These are phyloP conservation scores for Castanea mollissima DNA, from an alignment of 306 rosid species.

Conservation along the genomic window DNA sequence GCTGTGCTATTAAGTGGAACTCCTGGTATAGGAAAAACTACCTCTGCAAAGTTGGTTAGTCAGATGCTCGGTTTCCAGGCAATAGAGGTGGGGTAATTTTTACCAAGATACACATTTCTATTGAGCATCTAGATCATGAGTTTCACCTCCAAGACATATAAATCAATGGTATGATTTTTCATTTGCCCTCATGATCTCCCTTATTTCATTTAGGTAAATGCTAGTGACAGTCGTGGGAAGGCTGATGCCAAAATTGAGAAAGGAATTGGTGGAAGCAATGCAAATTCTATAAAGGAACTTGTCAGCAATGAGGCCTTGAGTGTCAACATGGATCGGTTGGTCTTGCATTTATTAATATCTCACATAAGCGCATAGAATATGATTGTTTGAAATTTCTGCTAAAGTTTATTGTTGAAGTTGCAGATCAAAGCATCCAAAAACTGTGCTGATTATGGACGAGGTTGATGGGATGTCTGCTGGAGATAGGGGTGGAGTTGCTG, in stretches of 20 bases:
- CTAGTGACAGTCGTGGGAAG: conserved; percentile 96
- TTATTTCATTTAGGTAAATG: conserved; percentile 72
- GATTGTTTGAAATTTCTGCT: conserved; percentile 15
- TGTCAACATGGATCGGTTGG: conserved; percentile 55
- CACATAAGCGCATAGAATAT: conserved; percentile 11
- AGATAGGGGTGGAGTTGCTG: conserved; percentile 97
- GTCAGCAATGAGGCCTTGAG: conserved; percentile 64
- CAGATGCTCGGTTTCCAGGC: conserved; percentile 86
- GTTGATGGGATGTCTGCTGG: conserved; percentile 99
- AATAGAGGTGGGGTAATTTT: conserved; percentile 63
- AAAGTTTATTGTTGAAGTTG: conserved; percentile 25
- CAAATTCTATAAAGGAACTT: conserved; percentile 86
- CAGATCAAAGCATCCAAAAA: conserved; percentile 71
- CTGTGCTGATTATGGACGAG: conserved; percentile 97
- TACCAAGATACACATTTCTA: neutral
- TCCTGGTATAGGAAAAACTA: conserved; percentile 98
- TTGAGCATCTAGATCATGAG: neutral
- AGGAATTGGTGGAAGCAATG: conserved; percentile 91
- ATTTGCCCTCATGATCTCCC: conserved; percentile 12
- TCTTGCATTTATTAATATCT: conserved; percentile 30
- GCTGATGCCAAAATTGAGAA: conserved; percentile 87
- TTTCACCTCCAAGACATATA: neutral
- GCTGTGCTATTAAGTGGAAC: conserved; percentile 89
- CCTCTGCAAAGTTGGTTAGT: conserved; percentile 90
- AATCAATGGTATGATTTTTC: neutral